Percentiles rank a stretch among this genome's conserved stretches.
phyloP scores from a whole-genome alignment of 2,329 filamentous ascomycete genomes.

The Talaromyces sp. region DNA sequence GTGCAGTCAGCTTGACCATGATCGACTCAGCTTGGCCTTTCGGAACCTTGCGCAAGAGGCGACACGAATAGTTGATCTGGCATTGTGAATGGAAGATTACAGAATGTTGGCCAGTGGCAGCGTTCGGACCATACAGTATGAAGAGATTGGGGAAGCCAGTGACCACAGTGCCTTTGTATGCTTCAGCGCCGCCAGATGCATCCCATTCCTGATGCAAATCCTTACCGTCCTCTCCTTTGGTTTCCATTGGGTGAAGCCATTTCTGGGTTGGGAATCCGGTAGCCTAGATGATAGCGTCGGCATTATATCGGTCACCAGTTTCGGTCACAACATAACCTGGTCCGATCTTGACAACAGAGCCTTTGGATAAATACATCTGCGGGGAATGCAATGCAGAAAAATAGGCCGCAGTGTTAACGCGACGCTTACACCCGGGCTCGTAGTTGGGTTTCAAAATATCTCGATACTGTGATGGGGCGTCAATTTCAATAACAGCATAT shows the following conservation, averaged over 20 bases:
- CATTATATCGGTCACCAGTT: not conserved
- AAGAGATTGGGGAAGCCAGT: conserved; percentile 19
- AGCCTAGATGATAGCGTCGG: conserved; percentile 36
- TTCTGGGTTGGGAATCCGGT: conserved; percentile 40
- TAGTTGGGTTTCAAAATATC: conserved; percentile 14
- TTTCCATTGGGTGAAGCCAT: conserved; percentile 37
- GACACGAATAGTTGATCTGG: conserved; percentile 21
- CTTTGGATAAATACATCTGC: conserved; percentile 9
- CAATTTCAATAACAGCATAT: conserved; percentile 1
- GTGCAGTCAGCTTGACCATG: conserved; percentile 15
- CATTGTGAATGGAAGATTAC: conserved; percentile 24
- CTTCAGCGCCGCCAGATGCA: conserved; percentile 29
- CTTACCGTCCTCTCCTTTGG: conserved; percentile 26
- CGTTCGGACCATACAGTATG: conserved; percentile 20
- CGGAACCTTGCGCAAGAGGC: conserved; percentile 13
- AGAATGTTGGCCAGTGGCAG: conserved; percentile 17
- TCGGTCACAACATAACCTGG: conserved; percentile 10
- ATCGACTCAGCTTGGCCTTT: conserved; percentile 7
- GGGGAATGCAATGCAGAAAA: conserved; percentile 8
- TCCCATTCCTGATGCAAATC: conserved; percentile 29
- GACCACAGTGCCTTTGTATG: conserved; percentile 28
- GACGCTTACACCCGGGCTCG: conserved; percentile 14
- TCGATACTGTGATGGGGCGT: conserved; percentile 8
- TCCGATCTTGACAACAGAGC: conserved; percentile 13
- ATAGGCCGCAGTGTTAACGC: conserved; percentile 12